Evolutionary conservation across 2,329 filamentous ascomycete species (phyloP).

Genomic region (Cordyceps militaris): DNA sequence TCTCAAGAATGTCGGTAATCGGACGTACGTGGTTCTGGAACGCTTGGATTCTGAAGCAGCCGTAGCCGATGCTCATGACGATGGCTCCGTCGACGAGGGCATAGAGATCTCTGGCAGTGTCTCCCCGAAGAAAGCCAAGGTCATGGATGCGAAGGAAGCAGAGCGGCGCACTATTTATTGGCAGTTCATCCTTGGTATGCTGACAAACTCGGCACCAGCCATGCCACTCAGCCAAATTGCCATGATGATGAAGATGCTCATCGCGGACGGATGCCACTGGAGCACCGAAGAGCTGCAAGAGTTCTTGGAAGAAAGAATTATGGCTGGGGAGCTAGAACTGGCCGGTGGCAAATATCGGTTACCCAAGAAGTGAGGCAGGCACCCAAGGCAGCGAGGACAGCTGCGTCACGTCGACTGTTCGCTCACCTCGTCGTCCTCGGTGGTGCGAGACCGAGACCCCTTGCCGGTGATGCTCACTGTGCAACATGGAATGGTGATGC

Average conservation of each 20-base stretch:
- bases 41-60: conserved; percentile 38
- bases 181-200: conserved; percentile 90
- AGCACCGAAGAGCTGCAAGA: conserved; percentile 80
- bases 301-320: conserved; percentile 73
- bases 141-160: conserved; percentile 57
- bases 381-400: not conserved
- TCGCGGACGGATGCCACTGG: conserved; percentile 82
- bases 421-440: not conserved
- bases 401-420: not conserved
- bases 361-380: conserved; percentile 43
- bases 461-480: not conserved
- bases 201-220: conserved; percentile 76
- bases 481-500: conserved; percentile 3
- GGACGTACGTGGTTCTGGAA: conserved; percentile 63
- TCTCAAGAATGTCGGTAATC: conserved; percentile 47
- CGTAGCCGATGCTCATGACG: conserved; percentile 24
- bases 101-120: conserved; percentile 24
- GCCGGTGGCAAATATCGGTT: conserved; percentile 64
- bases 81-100: conserved; percentile 21
- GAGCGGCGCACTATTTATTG: conserved; percentile 64
- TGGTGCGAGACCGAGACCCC: not conserved
- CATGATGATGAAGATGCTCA: conserved; percentile 93
- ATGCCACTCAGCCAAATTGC: conserved; percentile 77
- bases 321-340: conserved; percentile 61
- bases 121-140: conserved; percentile 44